Percentiles rank a stretch among this genome's conserved stretches.
phyloP scores from a whole-genome alignment of 2,329 filamentous ascomycete genomes.

The Paraphaeosphaeria minitans region DNA sequence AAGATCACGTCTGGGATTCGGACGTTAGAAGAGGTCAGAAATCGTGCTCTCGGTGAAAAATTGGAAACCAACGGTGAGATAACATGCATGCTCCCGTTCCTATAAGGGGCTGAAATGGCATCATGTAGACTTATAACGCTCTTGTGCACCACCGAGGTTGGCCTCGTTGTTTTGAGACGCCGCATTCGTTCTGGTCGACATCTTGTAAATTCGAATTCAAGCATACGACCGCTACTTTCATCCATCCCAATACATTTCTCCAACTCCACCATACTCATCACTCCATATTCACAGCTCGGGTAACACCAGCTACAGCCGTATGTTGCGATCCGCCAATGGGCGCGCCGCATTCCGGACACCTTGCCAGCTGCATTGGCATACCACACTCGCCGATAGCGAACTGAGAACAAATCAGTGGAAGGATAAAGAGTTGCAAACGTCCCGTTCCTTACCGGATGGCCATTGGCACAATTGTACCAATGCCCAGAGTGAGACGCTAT shows the following conservation, averaged over 20 bases:
- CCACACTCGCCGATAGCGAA: slow-evolving; percentile 70
- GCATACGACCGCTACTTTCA: too few relatives aligned
- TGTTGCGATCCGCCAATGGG: slow-evolving; percentile 63
- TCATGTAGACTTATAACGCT: too few relatives aligned
- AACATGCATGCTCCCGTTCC: too few relatives aligned
- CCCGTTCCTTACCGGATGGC: slow-evolving; percentile 53
- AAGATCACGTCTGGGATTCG: not conserved
- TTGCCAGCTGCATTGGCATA: slow-evolving; percentile 65
- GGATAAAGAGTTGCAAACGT: not conserved
- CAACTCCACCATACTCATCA: not conserved
- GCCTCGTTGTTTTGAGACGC: too few relatives aligned
- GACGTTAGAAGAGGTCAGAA: slow-evolving; percentile 8
- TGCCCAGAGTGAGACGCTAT: slow-evolving; percentile 57
- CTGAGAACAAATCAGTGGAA: slow-evolving; percentile 4
- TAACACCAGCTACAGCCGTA: slow-evolving; percentile 57
- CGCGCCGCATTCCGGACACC: slow-evolving; percentile 67
- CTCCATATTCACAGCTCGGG: slow-evolving; percentile 58
- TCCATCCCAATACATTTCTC: not conserved
- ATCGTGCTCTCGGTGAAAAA: not conserved
- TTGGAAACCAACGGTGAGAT: too few relatives aligned
- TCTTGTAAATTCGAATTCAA: too few relatives aligned
- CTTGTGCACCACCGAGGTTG: too few relatives aligned
- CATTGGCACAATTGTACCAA: slow-evolving; percentile 65
- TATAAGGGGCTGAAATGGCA: too few relatives aligned
- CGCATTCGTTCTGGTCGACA: too few relatives aligned